These are phyloP conservation scores for Trypanosoma brucei DNA, from an alignment of 208 protist genomes.

Conservation along the genomic window DNA sequence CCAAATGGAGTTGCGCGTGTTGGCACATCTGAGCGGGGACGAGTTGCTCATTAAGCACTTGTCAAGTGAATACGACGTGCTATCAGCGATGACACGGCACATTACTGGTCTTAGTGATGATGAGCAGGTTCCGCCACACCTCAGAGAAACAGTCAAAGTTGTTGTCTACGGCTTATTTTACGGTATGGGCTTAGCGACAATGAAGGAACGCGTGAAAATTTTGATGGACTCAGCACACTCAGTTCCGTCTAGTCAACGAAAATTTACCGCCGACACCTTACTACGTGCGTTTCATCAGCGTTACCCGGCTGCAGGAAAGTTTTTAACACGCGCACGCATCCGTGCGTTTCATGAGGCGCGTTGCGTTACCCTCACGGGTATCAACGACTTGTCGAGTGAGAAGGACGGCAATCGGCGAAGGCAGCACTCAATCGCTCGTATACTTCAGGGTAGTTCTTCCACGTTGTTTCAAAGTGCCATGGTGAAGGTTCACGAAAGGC, in stretches of 20 bases:
- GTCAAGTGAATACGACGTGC: constrained; percentile 34
- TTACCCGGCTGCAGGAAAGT: constrained; percentile 59
- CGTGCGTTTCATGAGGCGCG: constrained; percentile 29
- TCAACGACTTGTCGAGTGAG: constrained; percentile 34
- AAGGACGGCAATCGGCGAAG: constrained; percentile 43
- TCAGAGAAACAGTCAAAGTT: constrained; percentile 67
- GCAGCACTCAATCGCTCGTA: constrained; percentile 62
- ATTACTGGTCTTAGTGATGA: constrained; percentile 25
- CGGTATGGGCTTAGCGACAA: constrained; percentile 71
- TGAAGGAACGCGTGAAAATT: constrained; percentile 38
- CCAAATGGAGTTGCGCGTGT: constrained; percentile 78
- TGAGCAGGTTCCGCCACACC: constrained; percentile 27
- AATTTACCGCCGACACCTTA: background rate
- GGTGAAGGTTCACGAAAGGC: constrained; percentile 49
- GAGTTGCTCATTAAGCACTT: constrained; percentile 47
- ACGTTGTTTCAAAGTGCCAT: constrained; percentile 83
- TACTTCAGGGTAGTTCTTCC: constrained; percentile 82
- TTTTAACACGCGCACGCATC: constrained; percentile 45
- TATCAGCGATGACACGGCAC: constrained; percentile 38
- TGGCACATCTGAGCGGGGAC: constrained; percentile 74
- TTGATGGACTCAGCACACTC: background rate
- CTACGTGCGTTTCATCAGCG: constrained; percentile 39
- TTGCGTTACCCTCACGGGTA: constrained; percentile 45
- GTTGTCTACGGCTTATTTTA: constrained; percentile 90
- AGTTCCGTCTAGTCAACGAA: background rate